Evolutionary conservation across 1,284 basidiomycete species (phyloP), one percentile per base, ranked within the genome.

Genomic region (Moniliella sp.): DNA sequence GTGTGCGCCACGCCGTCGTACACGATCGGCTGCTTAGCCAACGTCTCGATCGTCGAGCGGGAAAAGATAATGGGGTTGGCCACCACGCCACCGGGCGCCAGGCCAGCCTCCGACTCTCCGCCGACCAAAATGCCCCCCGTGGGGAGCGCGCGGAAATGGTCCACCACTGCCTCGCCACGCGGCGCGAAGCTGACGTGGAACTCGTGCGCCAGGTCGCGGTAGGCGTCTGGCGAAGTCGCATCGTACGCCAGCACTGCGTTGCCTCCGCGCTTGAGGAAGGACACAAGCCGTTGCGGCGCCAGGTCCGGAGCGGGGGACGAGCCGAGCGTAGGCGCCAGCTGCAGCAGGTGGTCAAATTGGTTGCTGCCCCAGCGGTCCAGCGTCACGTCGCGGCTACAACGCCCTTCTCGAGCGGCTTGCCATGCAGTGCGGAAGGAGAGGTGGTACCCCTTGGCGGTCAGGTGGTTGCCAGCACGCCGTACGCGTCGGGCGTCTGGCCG

Each of bases 211-310:
- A 66, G 62, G 38, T 68, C 66, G 14, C 67, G 57, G 42, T 64
- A 63, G 27, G 55, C 35, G 35, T 68, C 67, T 18, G 64, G 56
- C 25, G 65, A 39, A 9, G 48, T 72, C 15, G 76, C 65, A 1
- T 79, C 78, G 35, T 86, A 69, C 1, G 76, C 73, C 46, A 88
- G 65, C 40, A 97, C 69, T 38, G 94, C 67, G 66, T 94, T 93
- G 32, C 80, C 76, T n/a, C 57, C 54, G 15, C 50, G 45, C 37
- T 73, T 67, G 40, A 86, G 69, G 30, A 81, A 73, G 21, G 68
- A 58, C 30, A 93, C 71, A 31, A 94, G 67, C 8, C 71, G 67
- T 61, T 88, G 81, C 0, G 88, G 83, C 1, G 74, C 73, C 32
- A 97, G 69, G 48, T 83, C 79, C 37, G 68, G 61, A 1, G 77